These are phyloP conservation scores for Fabrea salina DNA, from an alignment of 169 alveolate genomes.

Conservation along the genomic window DNA sequence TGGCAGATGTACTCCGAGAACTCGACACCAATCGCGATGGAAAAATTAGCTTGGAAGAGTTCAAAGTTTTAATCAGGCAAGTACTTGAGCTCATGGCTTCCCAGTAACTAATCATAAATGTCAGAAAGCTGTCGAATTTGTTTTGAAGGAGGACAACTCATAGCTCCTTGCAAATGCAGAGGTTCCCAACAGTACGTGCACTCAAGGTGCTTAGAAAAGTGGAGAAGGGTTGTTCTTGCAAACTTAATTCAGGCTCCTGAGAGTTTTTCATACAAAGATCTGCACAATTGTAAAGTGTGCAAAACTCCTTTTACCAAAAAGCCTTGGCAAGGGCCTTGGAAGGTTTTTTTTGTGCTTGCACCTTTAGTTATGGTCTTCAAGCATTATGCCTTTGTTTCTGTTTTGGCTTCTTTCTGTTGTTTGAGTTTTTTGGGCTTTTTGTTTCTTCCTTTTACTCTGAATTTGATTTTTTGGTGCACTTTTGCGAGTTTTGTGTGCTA, in stretches of 20 bases:
- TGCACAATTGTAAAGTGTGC: not conserved
- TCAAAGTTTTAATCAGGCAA: slow-evolving; percentile 38
- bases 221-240: not conserved
- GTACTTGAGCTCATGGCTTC: slow-evolving; percentile 39
- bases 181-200: slow-evolving; percentile 94
- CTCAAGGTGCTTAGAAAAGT: slow-evolving; percentile 74
- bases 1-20: slow-evolving; percentile 39
- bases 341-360: not conserved
- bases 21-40: slow-evolving; percentile 45
- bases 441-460: not conserved
- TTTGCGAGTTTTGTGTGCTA: not conserved
- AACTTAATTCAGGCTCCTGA: not conserved
- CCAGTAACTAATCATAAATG: slow-evolving; percentile 5
- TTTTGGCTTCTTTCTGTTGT: not conserved
- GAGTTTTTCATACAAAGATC: not conserved
- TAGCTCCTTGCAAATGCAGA: slow-evolving; percentile 91
- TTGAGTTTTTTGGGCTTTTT: not conserved
- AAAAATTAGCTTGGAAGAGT: slow-evolving; percentile 40
- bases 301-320: not conserved
- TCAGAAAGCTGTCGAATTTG: slow-evolving; percentile 25
- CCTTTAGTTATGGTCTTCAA: not conserved
- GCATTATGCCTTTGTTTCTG: not conserved
- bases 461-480: not conserved
- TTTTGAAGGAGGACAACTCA: slow-evolving; percentile 43
- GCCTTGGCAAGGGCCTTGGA: not conserved